Evolutionary conservation across 768 basidiomycete genomes (phyloP), one percentile per base, ranked within the genome.

Genomic region (Leccinum subgranulosum): DNA sequence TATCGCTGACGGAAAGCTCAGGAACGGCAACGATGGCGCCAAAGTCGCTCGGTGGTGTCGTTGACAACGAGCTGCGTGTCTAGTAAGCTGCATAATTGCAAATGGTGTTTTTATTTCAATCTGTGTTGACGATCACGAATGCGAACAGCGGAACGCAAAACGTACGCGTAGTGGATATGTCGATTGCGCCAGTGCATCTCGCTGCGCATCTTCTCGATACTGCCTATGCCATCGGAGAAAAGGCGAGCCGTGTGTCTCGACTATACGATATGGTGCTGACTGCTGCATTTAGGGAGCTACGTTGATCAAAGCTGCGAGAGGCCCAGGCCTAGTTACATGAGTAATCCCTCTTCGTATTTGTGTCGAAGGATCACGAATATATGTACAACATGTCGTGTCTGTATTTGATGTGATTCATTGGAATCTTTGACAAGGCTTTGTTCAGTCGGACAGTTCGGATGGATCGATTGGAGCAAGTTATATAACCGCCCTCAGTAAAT

Each of bases 1-100:
- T 29, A 33, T 45, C n/a, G 33, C 27, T 65, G 28, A 64, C 15
- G 21, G 17, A 52, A 17, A 11, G n/a, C 11, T 9, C 17, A 64
- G 63, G 63, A 1, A 64, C 63, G 2, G 49, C 64, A n/a, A 15
- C 64, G 15, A 64, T 64, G 64, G 64, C 64, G 1, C 60, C 63
- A n/a, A 43, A 29, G 21, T 48, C 54, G n/a, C 48, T 64, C 2
- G 63, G 63, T 5, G 63, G 63, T n/a, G 63, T 65, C 11, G 63
- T 64, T 3, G 59, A 63, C n/a, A 23, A 49, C 14, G 34, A 64
- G 12, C 47, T 64, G 46, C 63, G 64, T 14, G 43, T 64, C 34
- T 54, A 64, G 63, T 62, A 19, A 56, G 60, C 48, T 6, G 17
- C 27, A 11, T 14, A 6, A 19, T 7, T 12, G 11, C 14, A 47